Conservation (phyloP, 116 monocot genomes). For the Phalaenopsis hybrid region DNA sequence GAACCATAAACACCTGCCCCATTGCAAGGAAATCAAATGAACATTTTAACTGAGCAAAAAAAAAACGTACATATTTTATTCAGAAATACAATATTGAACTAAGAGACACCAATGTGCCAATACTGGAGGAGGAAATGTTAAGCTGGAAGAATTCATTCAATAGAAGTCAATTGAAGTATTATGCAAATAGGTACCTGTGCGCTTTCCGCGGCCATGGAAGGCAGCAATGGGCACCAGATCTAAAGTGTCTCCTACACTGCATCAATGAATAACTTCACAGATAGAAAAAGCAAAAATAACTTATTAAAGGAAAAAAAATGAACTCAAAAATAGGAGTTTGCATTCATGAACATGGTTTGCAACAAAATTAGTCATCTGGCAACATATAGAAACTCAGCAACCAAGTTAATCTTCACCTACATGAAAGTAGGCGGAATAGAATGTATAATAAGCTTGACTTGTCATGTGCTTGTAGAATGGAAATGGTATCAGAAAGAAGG, state of each 20-base stretch:
- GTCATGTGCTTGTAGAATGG: background rate
- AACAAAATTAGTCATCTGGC: background rate
- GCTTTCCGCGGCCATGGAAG: conserved; percentile 95
- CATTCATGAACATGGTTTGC: background rate
- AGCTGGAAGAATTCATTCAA: background rate
- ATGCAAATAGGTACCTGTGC: conserved; percentile 47
- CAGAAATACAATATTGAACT: background rate
- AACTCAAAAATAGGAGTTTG: background rate
- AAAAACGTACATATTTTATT: background rate
- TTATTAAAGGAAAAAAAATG: background rate
- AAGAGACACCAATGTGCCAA: background rate
- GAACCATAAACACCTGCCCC: conserved; percentile 85
- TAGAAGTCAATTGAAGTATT: background rate
- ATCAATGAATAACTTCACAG: conserved; percentile 6
- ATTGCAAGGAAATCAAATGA: background rate
- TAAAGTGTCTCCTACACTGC: conserved; percentile 88
- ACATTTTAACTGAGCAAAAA: background rate
- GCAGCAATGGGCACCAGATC: conserved; percentile 99
- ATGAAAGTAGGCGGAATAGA: background rate
- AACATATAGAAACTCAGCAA: background rate
- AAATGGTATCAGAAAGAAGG: background rate
- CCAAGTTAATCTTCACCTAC: background rate
- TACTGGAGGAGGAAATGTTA: background rate
- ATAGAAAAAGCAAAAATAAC: background rate
- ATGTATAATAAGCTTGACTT: background rate